Evolutionary conservation across 257 asterid genomes (phyloP).

Genomic region (Solanum arcanum): DNA sequence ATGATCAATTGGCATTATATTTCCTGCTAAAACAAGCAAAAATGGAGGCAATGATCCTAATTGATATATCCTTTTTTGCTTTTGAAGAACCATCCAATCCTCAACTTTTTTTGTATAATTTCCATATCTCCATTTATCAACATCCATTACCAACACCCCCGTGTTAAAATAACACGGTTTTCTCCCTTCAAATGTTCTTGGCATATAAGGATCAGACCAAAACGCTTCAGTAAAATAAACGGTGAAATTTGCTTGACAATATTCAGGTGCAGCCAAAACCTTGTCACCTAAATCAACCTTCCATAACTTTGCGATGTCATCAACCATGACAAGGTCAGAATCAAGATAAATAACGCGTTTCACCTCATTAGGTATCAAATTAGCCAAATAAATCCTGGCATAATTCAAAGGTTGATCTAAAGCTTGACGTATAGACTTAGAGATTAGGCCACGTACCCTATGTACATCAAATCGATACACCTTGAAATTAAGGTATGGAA

Average conservation of each 20-base stretch:
- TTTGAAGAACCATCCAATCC: constrained; percentile 62
- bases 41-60: constrained; percentile 68
- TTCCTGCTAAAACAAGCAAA: constrained; percentile 56
- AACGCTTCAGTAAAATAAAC: constrained; percentile 35
- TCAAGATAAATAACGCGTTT: constrained; percentile 53
- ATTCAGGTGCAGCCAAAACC: constrained; percentile 62
- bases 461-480: constrained; percentile 27
- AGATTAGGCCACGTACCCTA: constrained; percentile 36
- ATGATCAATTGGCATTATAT: constrained; percentile 49
- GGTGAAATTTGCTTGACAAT: constrained; percentile 63
- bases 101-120: constrained; percentile 30
- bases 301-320: constrained; percentile 48
- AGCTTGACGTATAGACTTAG: constrained; percentile 60
- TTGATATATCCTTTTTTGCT: constrained; percentile 46
- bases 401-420: constrained; percentile 64
- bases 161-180: constrained; percentile 57
- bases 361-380: constrained; percentile 28
- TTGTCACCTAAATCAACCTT: constrained; percentile 33
- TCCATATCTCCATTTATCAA: constrained; percentile 53
- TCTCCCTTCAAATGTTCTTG: constrained; percentile 25
- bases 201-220: constrained; percentile 27
- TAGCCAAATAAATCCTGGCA: constrained; percentile 46
- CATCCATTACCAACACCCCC: constrained; percentile 61
- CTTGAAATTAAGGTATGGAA: constrained; percentile 54
- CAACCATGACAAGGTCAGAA: constrained; percentile 53